Evolutionary conservation across 148 eudicot species (phyloP).

Genomic region (Rhododendron molle): DNA sequence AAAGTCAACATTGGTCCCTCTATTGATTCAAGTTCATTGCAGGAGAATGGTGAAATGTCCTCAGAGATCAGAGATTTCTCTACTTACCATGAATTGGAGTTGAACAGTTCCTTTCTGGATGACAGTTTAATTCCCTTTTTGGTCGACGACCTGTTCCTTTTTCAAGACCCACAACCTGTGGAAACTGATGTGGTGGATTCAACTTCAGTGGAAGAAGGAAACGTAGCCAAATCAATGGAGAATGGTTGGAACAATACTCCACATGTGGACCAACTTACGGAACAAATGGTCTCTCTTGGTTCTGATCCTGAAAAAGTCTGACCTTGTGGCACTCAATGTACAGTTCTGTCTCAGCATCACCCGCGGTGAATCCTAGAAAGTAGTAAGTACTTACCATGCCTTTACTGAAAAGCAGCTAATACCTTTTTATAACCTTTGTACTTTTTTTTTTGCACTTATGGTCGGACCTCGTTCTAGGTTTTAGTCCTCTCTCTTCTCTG

Average conservation of each 20-base stretch:
- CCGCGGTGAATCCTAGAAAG: conserved; percentile 3
- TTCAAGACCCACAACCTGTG: neutral
- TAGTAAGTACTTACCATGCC: neutral
- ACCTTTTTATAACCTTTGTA: neutral
- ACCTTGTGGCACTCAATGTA: conserved; percentile 24
- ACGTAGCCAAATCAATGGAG: conserved; percentile 34
- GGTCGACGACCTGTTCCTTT: conserved; percentile 30
- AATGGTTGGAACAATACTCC: conserved; percentile 50
- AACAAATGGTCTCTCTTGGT: conserved; percentile 63
- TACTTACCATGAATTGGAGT: conserved; percentile 19
- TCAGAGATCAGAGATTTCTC: conserved; percentile 19
- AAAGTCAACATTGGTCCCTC: conserved; percentile 24
- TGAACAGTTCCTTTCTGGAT: conserved; percentile 26
- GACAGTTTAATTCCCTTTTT: conserved; percentile 43
- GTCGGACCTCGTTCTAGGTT: neutral
- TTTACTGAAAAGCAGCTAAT: neutral
- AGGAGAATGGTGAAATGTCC: conserved; percentile 18
- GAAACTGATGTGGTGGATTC: conserved; percentile 36
- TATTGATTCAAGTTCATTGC: conserved; percentile 20
- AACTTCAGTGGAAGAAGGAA: conserved; percentile 31
- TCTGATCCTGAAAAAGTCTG: conserved; percentile 43
- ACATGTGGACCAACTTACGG: conserved; percentile 61
- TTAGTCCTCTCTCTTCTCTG: neutral
- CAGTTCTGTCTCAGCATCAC: conserved; percentile 9
- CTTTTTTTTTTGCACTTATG: neutral